These are phyloP conservation scores for Mariannaea elegans DNA, from an alignment of 2,329 filamentous ascomycete species.

Conservation along the genomic window DNA sequence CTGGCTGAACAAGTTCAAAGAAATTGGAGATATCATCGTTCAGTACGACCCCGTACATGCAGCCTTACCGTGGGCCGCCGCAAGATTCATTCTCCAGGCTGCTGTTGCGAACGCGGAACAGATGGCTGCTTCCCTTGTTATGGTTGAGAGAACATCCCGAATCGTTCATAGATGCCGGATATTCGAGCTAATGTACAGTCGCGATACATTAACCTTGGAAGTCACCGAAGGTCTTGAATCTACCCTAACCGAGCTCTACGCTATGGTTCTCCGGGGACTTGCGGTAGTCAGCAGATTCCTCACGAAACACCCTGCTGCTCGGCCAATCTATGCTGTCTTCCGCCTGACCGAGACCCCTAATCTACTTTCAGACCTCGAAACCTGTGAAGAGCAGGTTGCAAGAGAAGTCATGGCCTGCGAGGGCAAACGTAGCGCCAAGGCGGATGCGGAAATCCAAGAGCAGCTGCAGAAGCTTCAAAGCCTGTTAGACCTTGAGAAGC, in stretches of 20 bases:
- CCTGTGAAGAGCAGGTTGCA: background rate
- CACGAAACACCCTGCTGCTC: background rate
- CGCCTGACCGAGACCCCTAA: background rate
- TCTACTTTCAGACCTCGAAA: background rate
- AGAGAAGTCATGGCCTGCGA: background rate
- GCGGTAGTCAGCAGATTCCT: background rate
- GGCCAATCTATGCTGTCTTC: background rate
- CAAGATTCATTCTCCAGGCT: background rate
- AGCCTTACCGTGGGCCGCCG: constrained; percentile 6
- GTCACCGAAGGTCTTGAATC: background rate
- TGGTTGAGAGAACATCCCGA: background rate
- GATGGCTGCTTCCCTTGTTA: background rate
- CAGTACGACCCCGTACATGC: constrained; percentile 10
- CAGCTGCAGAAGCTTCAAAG: background rate
- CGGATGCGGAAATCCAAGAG: background rate
- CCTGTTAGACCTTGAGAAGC: background rate
- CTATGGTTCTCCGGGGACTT: background rate
- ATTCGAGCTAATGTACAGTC: background rate
- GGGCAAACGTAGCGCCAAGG: background rate
- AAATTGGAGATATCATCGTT: constrained; percentile 9
- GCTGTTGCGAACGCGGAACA: constrained; percentile 56
- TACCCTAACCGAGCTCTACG: background rate
- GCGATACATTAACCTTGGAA: background rate
- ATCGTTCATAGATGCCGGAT: background rate
- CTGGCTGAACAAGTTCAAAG: constrained; percentile 15